A percentile compares a stretch with the other conserved stretches of the same genome.
These are phyloP conservation scores for Aspergillus clavatus DNA, from an alignment of 2,329 filamentous ascomycete species.

Conservation along the genomic window DNA sequence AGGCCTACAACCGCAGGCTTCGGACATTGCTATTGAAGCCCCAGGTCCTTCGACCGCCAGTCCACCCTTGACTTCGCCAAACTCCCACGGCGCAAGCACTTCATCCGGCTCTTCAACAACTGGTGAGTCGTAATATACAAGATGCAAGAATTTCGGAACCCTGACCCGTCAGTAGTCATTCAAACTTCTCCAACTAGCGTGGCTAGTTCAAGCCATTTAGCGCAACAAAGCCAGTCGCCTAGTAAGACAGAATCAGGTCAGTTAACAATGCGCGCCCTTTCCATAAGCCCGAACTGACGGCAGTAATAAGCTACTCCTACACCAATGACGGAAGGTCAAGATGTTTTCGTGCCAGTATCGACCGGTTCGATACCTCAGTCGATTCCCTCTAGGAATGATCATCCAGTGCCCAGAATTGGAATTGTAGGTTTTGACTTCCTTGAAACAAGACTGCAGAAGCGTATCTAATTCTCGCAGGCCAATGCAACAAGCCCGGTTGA, in stretches of 20 bases:
- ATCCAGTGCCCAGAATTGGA: constrained; percentile 39
- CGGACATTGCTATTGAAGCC: neutral
- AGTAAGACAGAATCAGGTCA: neutral
- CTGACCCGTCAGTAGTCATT: too few species aligned
- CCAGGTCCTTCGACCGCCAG: neutral
- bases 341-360: constrained; percentile 41
- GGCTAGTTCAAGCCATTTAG: neutral
- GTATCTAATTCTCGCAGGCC: constrained; percentile 21
- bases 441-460: neutral
- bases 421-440: constrained; percentile 35
- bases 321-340: constrained; percentile 31
- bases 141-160: neutral
- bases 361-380: constrained; percentile 35
- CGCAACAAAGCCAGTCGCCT: neutral
- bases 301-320: neutral
- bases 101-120: neutral
- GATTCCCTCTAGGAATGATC: constrained; percentile 37
- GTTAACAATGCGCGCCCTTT: neutral
- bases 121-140: neutral
- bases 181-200: neutral
- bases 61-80: neutral
- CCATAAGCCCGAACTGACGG: neutral
- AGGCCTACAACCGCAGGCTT: neutral
- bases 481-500: constrained; percentile 35
- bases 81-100: too few species aligned